Evolutionary conservation across 208 protist species (phyloP).

Genomic region (Leishmania turanica): DNA sequence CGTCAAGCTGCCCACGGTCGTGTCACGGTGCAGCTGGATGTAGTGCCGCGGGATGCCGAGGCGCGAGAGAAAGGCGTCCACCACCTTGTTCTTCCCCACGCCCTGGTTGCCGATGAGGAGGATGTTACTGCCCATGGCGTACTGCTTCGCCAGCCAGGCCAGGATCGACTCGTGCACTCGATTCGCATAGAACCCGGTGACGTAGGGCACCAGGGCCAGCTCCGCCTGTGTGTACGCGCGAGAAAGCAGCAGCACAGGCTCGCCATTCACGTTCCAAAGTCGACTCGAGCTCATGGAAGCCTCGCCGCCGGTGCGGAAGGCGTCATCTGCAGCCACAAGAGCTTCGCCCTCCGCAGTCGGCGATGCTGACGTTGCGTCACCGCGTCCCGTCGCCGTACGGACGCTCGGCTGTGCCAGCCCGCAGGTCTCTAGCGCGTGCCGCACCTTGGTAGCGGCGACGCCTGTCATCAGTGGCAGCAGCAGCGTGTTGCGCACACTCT

Average conservation of each 20-base stretch:
- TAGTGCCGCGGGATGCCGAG: constrained; percentile 92
- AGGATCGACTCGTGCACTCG: constrained; percentile 85
- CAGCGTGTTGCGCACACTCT: constrained; percentile 56
- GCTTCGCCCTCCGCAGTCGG: not conserved
- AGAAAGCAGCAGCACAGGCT: constrained; percentile 44
- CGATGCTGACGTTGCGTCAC: not conserved
- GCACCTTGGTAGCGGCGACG: constrained; percentile 67
- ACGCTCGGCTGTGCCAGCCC: constrained; percentile 28
- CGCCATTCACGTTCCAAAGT: constrained; percentile 43
- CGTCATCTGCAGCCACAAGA: not conserved
- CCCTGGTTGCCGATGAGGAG: constrained; percentile 96
- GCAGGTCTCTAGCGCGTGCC: constrained; percentile 52
- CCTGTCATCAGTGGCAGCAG: constrained; percentile 78
- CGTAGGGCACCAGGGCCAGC: constrained; percentile 86
- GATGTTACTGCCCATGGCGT: constrained; percentile 77
- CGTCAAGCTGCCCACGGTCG: constrained; percentile 91
- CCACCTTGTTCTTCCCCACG: constrained; percentile 97
- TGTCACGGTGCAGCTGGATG: constrained; percentile 96
- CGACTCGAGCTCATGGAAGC: constrained; percentile 9
- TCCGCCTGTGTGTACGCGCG: constrained; percentile 66
- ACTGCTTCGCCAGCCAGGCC: constrained; percentile 89
- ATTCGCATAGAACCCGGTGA: constrained; percentile 90
- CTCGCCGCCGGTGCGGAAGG: not conserved
- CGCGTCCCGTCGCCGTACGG: not conserved
- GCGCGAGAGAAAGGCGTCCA: constrained; percentile 92